These are phyloP conservation scores for Leccinum subrobustum DNA, from an alignment of 1,284 basidiomycete genomes.

Conservation along the genomic window DNA sequence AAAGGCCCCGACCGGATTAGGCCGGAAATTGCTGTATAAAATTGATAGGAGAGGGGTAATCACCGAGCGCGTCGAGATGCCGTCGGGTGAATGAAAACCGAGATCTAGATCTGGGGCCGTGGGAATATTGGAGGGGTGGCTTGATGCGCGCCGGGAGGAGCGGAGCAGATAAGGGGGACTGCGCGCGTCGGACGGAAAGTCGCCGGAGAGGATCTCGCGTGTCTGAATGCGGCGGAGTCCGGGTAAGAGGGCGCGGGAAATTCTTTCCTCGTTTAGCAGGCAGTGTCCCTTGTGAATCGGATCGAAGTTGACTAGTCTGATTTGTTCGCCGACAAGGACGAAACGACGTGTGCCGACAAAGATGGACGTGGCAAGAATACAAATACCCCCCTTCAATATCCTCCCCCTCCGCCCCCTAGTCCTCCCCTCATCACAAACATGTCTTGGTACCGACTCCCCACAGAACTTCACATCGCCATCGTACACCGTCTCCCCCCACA, in stretches of 20 bases:
- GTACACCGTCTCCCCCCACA: constrained; percentile 46
- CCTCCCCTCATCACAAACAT: constrained; percentile 26
- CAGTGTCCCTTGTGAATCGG: constrained; percentile 26
- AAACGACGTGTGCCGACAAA: constrained; percentile 13
- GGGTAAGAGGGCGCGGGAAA: constrained; percentile 14
- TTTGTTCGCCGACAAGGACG: constrained; percentile 8
- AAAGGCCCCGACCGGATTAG: background rate
- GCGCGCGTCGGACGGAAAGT: constrained; percentile 25
- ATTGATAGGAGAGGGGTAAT: background rate
- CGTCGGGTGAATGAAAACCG: background rate
- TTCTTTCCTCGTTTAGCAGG: background rate
- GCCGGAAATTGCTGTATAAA: background rate
- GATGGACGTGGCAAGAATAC: constrained; percentile 14
- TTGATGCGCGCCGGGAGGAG: constrained; percentile 17
- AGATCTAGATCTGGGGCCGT: background rate
- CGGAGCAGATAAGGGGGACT: constrained; percentile 15
- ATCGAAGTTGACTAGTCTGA: constrained; percentile 7
- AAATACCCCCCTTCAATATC: constrained; percentile 4
- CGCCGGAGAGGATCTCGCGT: constrained; percentile 26
- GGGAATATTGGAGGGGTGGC: background rate
- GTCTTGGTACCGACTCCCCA: constrained; percentile 58
- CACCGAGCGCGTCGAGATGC: background rate
- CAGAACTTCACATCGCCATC: constrained; percentile 63
- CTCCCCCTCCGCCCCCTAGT: background rate
- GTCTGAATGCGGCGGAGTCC: background rate